These are phyloP conservation scores for Heterobasidion occidentale DNA, from an alignment of 1,284 basidiomycete genomes.

Conservation along the genomic window DNA sequence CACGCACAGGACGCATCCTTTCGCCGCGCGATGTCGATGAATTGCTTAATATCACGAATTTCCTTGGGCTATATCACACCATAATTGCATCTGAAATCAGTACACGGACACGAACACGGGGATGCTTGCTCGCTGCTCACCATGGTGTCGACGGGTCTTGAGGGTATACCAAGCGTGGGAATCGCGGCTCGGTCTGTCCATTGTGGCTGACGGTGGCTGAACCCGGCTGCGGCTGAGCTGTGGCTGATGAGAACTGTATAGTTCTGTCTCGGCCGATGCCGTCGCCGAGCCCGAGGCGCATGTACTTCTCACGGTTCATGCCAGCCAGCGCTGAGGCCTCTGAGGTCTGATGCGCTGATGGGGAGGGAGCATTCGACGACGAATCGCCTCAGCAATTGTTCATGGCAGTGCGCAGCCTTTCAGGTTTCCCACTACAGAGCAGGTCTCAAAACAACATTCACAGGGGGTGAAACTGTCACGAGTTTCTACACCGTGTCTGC, in stretches of 20 bases:
- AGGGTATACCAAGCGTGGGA: slow-evolving; percentile 3
- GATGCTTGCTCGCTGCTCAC: neutral
- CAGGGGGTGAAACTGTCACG: too few species aligned
- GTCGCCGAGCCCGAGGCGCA: too few species aligned
- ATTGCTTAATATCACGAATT: slow-evolving; percentile 98
- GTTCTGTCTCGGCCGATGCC: neutral
- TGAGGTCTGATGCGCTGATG: too few species aligned
- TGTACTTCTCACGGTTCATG: too few species aligned
- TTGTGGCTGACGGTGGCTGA: slow-evolving; percentile 21
- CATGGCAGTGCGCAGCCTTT: too few species aligned
- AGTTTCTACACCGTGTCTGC: too few species aligned
- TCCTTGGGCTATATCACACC: slow-evolving; percentile 75
- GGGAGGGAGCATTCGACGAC: too few species aligned
- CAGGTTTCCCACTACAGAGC: too few species aligned
- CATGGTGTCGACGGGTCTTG: slow-evolving; percentile 5
- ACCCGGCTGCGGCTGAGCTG: neutral
- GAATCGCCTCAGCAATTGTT: too few species aligned
- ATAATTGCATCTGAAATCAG: neutral
- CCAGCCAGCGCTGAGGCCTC: too few species aligned
- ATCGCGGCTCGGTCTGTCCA: neutral
- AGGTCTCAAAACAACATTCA: too few species aligned
- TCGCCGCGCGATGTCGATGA: slow-evolving; percentile 93
- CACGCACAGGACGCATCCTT: slow-evolving; percentile 76
- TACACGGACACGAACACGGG: neutral
- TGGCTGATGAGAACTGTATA: slow-evolving; percentile 24